Evolutionary conservation across 2,329 filamentous ascomycete genomes (phyloP).

Genomic region (Arthrobotrys iridis): DNA sequence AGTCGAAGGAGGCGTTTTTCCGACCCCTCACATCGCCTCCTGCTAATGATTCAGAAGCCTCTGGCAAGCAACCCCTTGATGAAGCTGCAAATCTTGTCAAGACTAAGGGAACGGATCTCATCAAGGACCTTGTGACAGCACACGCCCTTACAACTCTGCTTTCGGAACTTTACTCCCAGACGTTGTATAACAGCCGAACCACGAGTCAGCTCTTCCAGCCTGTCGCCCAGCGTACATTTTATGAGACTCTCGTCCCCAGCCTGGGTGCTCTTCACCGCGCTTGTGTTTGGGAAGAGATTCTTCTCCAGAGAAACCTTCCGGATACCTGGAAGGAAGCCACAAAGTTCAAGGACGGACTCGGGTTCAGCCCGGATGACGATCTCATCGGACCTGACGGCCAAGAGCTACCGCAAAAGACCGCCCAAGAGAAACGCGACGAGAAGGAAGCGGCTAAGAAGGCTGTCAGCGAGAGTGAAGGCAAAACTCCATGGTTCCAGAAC

Average conservation of each 20-base stretch:
- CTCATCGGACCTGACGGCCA: conserved; percentile 52
- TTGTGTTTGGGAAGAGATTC: conserved; percentile 84
- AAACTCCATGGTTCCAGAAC: conserved; percentile 72
- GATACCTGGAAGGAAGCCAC: conserved; percentile 66
- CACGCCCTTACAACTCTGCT: conserved; percentile 81
- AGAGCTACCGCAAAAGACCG: conserved; percentile 50
- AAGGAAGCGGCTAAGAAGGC: conserved; percentile 59
- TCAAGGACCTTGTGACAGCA: conserved; percentile 79
- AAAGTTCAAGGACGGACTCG: conserved; percentile 60
- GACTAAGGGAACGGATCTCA: conserved; percentile 75
- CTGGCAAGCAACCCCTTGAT: conserved; percentile 56
- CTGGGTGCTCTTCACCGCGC: conserved; percentile 81
- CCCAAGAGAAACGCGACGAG: conserved; percentile 56
- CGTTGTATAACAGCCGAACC: conserved; percentile 72
- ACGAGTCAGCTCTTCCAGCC: conserved; percentile 73
- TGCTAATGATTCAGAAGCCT: conserved; percentile 58
- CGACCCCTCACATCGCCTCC: conserved; percentile 68
- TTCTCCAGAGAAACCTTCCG: conserved; percentile 77
- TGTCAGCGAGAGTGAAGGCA: conserved; percentile 59
- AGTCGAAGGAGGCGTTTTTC: conserved; percentile 72
- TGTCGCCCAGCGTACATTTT: conserved; percentile 65
- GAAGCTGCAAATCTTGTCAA: conserved; percentile 63
- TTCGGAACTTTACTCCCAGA: conserved; percentile 75
- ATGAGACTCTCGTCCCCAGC: conserved; percentile 61
- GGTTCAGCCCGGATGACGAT: conserved; percentile 51